Conservation (phyloP, 495 filamentous ascomycete genomes). For the Talaromyces nanjingensis region DNA sequence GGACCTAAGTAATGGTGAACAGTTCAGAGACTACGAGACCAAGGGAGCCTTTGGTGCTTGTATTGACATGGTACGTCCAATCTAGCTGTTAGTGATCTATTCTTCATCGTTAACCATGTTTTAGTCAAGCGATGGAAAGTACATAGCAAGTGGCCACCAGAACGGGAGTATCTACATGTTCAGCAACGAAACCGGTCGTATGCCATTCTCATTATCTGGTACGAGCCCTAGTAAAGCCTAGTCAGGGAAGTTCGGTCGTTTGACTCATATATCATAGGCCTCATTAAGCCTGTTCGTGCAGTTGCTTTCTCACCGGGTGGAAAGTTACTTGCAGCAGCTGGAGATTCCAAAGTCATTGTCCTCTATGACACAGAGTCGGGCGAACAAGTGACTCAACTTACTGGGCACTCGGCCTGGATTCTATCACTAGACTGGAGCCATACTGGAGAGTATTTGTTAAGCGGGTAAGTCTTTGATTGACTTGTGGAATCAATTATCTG, state of each 20-base stretch:
- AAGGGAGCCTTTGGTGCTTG: conserved; percentile 85
- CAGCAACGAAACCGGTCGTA: conserved; percentile 77
- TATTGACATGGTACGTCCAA: conserved; percentile 62
- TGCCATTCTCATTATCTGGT: conserved; percentile 83
- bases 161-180: conserved; percentile 94
- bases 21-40: conserved; percentile 78
- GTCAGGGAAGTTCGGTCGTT: no score
- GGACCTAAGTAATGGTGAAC: conserved; percentile 54
- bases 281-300: conserved; percentile 75
- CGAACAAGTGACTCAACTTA: conserved; percentile 81
- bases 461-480: conserved; percentile 48
- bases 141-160: conserved; percentile 88
- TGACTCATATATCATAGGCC: conserved; percentile 45
- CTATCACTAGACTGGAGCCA: conserved; percentile 85
- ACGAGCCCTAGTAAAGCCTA: no score
- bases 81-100: conserved; percentile 4
- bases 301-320: conserved; percentile 82
- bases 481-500: background rate
- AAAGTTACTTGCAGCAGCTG: conserved; percentile 83
- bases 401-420: conserved; percentile 77
- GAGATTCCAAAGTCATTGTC: conserved; percentile 80
- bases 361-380: conserved; percentile 88
- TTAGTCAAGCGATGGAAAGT: conserved; percentile 66
- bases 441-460: conserved; percentile 89
- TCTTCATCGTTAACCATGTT: background rate